Conservation (phyloP, 306 rosid genomes). For the Aeschynomene evenia region DNA sequence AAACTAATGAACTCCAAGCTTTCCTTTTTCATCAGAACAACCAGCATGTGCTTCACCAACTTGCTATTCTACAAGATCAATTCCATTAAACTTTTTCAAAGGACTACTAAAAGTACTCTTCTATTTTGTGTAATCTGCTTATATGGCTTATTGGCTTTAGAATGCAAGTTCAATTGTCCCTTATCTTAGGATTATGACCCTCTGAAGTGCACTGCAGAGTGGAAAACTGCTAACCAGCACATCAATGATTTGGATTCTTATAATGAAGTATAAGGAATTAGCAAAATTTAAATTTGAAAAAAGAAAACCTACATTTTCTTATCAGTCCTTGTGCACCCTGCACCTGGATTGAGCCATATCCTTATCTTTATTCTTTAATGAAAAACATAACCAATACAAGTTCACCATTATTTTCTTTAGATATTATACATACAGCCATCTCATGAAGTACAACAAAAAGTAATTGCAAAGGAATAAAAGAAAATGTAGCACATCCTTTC, state of each 20-base stretch:
- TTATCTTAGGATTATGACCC: neutral
- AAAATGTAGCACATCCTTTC: neutral
- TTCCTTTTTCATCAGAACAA: neutral
- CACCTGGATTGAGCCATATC: neutral
- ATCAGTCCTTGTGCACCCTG: neutral
- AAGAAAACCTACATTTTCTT: neutral
- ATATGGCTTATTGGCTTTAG: neutral
- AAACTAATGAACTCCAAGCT: neutral
- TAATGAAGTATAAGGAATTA: neutral
- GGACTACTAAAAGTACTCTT: neutral
- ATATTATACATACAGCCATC: neutral
- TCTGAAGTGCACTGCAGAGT: neutral
- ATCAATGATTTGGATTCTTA: neutral
- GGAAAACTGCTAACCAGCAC: too few relatives aligned
- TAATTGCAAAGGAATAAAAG: neutral
- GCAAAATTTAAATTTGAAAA: neutral
- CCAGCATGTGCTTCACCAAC: neutral
- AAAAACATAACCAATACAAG: neutral
- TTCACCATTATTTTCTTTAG: neutral
- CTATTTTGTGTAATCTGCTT: neutral
- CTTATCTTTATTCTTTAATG: neutral
- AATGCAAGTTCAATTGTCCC: neutral
- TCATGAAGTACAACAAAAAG: neutral
- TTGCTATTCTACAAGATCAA: neutral
- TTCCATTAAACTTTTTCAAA: conserved; percentile 1